Evolutionary conservation across 108 stramenopile species (phyloP).

Genomic region (Mayamaea pseudoterrestris): DNA sequence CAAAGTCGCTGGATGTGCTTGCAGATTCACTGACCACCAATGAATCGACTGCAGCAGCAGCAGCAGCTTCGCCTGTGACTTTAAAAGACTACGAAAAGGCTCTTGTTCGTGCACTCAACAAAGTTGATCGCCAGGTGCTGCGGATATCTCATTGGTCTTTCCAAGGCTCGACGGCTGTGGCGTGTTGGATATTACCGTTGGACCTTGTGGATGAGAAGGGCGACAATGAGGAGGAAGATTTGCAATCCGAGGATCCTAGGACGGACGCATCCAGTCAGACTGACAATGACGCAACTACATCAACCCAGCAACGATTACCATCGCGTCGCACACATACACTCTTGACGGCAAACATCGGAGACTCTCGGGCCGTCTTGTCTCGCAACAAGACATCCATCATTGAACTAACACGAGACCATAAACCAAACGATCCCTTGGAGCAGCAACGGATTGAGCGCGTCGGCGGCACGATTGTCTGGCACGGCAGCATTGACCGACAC

Average conservation of each 20-base stretch:
- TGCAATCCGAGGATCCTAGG: too few species aligned
- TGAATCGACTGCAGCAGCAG: neutral
- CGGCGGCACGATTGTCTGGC: constrained; percentile 78
- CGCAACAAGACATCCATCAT: constrained; percentile 48
- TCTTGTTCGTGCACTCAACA: constrained; percentile 34
- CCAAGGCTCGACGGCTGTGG: constrained; percentile 86
- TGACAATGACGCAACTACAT: too few species aligned
- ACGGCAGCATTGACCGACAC: constrained; percentile 29
- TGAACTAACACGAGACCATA: constrained; percentile 86
- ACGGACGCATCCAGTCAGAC: too few species aligned
- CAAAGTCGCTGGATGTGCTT: neutral
- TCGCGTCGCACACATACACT: constrained; percentile 33
- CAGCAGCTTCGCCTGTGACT: neutral
- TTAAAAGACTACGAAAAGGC: constrained; percentile 5
- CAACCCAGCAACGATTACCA: too few species aligned
- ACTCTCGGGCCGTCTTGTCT: constrained; percentile 84
- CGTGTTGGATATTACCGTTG: constrained; percentile 20
- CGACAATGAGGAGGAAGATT: too few species aligned
- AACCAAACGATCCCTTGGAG: constrained; percentile 74
- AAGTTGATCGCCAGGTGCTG: constrained; percentile 55
- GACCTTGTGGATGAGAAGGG: too few species aligned
- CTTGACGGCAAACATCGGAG: constrained; percentile 90
- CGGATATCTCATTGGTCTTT: constrained; percentile 56
- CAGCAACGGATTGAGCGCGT: constrained; percentile 42
- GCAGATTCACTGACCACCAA: constrained; percentile 1